These are phyloP conservation scores for Nicotiana knightiana DNA, from an alignment of 257 asterid genomes.

Conservation along the genomic window DNA sequence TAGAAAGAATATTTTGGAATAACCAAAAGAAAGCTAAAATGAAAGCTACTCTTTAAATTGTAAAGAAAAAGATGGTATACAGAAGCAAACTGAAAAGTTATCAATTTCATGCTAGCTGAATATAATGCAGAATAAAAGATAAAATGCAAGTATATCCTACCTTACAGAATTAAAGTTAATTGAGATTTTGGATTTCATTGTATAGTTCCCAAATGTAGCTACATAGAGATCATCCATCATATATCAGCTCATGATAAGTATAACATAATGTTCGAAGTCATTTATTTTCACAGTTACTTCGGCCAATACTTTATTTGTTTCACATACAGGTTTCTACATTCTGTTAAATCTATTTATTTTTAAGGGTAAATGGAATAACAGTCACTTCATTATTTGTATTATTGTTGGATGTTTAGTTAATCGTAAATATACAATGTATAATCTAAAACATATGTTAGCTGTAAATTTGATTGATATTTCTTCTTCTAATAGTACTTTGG, in stretches of 20 bases:
- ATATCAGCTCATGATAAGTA: not conserved
- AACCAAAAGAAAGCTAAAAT: not conserved
- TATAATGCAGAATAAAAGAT: not conserved
- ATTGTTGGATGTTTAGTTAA: not conserved
- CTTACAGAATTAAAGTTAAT: not conserved
- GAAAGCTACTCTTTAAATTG: not conserved
- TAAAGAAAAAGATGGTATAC: not conserved
- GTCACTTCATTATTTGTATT: not conserved
- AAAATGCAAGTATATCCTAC: not conserved
- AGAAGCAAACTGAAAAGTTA: slow-evolving; percentile 1
- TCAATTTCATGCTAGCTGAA: not conserved
- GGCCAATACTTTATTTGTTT: not conserved
- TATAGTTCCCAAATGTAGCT: not conserved
- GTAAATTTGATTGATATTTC: not conserved
- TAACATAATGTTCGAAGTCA: not conserved
- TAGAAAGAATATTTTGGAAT: not conserved
- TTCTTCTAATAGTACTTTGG: not conserved
- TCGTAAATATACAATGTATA: not conserved
- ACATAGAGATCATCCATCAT: not conserved
- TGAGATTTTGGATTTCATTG: not conserved
- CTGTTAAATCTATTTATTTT: too few species aligned
- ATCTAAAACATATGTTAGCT: not conserved
- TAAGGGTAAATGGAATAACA: too few species aligned
- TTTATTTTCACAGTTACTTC: not conserved
- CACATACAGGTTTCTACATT: not conserved